Percentiles rank a stretch among this genome's conserved stretches.
These are phyloP conservation scores for Paecilomyces formosus DNA, from an alignment of 2,329 filamentous ascomycete species.

Conservation along the genomic window DNA sequence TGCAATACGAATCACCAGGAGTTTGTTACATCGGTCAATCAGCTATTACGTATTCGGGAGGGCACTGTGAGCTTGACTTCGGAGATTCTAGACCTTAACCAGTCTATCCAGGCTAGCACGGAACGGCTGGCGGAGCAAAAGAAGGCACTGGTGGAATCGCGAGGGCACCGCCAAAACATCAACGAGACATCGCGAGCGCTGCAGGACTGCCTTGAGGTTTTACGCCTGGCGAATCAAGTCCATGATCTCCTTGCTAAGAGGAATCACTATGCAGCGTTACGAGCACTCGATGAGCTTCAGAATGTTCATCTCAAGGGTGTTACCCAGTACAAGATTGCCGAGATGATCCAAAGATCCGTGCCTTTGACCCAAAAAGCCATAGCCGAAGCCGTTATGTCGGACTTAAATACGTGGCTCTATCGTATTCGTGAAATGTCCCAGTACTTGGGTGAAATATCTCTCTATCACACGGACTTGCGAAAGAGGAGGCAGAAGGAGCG, in stretches of 20 bases:
- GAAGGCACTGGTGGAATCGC: constrained; percentile 84
- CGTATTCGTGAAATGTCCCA: constrained; percentile 93
- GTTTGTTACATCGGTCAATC: constrained; percentile 87
- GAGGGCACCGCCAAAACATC: constrained; percentile 88
- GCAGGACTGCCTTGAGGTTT: constrained; percentile 82
- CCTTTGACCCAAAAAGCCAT: constrained; percentile 88
- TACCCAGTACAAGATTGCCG: constrained; percentile 88
- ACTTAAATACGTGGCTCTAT: constrained; percentile 94
- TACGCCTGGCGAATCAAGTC: constrained; percentile 87
- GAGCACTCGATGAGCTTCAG: constrained; percentile 89
- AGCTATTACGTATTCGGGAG: constrained; percentile 84
- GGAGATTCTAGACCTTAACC: constrained; percentile 86
- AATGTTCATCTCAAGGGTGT: constrained; percentile 94
- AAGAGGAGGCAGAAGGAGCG: constrained; percentile 76
- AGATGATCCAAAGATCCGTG: constrained; percentile 92
- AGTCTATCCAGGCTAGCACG: constrained; percentile 90
- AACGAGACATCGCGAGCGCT: constrained; percentile 84
- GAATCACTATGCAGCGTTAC: constrained; percentile 90
- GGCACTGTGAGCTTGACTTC: constrained; percentile 81
- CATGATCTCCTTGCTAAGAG: constrained; percentile 88
- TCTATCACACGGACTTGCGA: constrained; percentile 89
- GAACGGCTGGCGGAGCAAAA: constrained; percentile 93
- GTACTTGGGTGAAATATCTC: constrained; percentile 89
- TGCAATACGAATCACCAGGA: constrained; percentile 96
- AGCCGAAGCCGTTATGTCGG: constrained; percentile 92